Conservation (phyloP, 1,284 basidiomycete species). For the Cryptococcus neoformans region DNA sequence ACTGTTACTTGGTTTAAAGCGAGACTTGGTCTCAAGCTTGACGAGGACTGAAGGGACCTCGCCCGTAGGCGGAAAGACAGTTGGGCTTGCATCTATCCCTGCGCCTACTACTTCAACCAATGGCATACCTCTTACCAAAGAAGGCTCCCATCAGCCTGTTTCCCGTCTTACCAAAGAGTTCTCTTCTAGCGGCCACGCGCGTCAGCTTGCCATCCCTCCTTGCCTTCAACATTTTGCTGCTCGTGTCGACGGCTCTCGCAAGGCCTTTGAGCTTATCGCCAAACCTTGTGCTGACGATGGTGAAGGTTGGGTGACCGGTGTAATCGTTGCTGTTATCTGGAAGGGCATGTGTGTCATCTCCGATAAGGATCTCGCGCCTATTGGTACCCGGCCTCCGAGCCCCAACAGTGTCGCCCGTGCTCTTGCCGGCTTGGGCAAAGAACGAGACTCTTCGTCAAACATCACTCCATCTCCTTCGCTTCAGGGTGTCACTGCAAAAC, state of each 20-base stretch:
- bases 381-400: slow-evolving; percentile 32
- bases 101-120: slow-evolving; percentile 16
- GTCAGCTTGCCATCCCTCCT: slow-evolving; percentile 36
- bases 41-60: slow-evolving; percentile 29
- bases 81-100: slow-evolving; percentile 36
- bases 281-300: slow-evolving; percentile 47
- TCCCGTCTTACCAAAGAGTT: slow-evolving; percentile 37
- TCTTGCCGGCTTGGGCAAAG: slow-evolving; percentile 37
- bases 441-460: slow-evolving; percentile 12
- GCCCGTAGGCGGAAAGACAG: slow-evolving; percentile 32
- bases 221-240: slow-evolving; percentile 48
- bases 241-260: slow-evolving; percentile 44
- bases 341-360: slow-evolving; percentile 46
- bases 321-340: slow-evolving; percentile 49
- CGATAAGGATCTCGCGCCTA: slow-evolving; percentile 25
- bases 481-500: slow-evolving; percentile 34
- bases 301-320: slow-evolving; percentile 49
- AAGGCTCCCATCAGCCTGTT: slow-evolving; percentile 24
- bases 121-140: slow-evolving; percentile 25
- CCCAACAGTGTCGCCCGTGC: slow-evolving; percentile 41
- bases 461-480: slow-evolving; percentile 27
- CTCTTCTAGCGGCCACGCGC: slow-evolving; percentile 30
- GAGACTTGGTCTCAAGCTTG: slow-evolving; percentile 43
- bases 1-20: slow-evolving; percentile 41
- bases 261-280: slow-evolving; percentile 44